Base-by-base conservation (phyloP, 129 eudicot genomes). In the Centrapalus pauciflorus region DNA sequence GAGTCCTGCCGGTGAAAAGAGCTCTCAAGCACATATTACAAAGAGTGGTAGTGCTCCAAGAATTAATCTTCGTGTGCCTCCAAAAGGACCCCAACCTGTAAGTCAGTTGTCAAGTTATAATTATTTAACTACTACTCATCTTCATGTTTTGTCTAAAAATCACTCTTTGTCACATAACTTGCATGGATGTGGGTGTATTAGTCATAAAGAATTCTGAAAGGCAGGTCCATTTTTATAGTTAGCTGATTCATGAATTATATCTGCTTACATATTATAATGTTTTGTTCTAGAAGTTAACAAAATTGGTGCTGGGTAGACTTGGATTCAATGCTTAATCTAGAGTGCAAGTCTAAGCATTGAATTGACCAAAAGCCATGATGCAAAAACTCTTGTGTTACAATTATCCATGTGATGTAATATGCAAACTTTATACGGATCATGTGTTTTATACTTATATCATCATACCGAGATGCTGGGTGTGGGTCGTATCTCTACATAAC, bases 21-120 rank as follows among this genome's bases (percentile, higher is more conserved):
- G 40, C 61, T 72, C 55, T 55, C 82, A 77, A 72, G 52, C 77
- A 59, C 72, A 64, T 37, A 85, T 54, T 70, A 57, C 77, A 58
- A 76, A 68, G 66, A 77, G 61, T 35, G 70, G 73, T 65, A 73
- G 61, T 34, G 67, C 72, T 79, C 68, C 83, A 45, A 86, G 83
- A 76, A 66, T 82, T 30, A 89, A 81, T 76, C 55, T 94, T 54
- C 90, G 87, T 51, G 83, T 77, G 35, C 97, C 99, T 28, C 95
- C 95, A 45, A 86, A 79, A 79, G 90, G 90, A 71, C 81, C 87
- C 62, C 95, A 86, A 63, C 83, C 70, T 45, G 98, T 93, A 94
- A 24, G 80, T 67, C n/a, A 2, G 28, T 46, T 76, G 51, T 74
- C 37, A 58, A 43, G 13, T 35, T 64, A 27, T 34, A 23, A 8